A percentile compares a stretch with the other conserved stretches of the same genome.
Conservation (phyloP, 768 basidiomycete genomes). For the Auriscalpium microsporum region DNA sequence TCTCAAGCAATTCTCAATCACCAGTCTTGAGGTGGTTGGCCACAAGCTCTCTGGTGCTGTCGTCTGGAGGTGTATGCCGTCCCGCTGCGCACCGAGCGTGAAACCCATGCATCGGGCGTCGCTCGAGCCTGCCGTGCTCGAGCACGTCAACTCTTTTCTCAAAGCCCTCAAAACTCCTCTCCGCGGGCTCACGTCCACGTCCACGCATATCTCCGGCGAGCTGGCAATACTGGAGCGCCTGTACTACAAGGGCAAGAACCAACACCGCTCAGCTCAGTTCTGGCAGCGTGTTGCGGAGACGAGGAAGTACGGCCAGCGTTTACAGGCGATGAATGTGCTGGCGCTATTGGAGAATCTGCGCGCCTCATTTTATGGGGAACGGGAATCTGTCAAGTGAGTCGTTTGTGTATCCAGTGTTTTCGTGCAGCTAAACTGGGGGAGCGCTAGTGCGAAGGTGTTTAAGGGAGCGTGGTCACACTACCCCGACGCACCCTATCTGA, state of each 20-base stretch:
- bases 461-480: conserved; percentile 60
- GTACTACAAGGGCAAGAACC: conserved; percentile 76
- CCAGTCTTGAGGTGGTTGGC: no score
- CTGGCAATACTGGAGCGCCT: conserved; percentile 53
- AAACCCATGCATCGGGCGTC: conserved; percentile 14
- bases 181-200: conserved; percentile 41
- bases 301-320: conserved; percentile 38
- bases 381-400: conserved; percentile 30
- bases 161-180: conserved; percentile 50
- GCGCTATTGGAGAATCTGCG: conserved; percentile 29
- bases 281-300: conserved; percentile 61
- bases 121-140: conserved; percentile 19
- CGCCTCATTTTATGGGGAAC: conserved; percentile 42
- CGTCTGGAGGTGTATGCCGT: no score
- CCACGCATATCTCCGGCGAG: conserved; percentile 40
- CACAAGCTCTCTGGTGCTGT: no score
- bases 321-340: conserved; percentile 19
- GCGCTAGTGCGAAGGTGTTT: conserved; percentile 38
- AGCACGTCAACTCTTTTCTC: conserved; percentile 44
- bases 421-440: neutral
- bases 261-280: conserved; percentile 61
- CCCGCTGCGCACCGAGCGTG: conserved; percentile 4
- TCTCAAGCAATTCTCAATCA: no score
- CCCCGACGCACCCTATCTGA: conserved; percentile 34
- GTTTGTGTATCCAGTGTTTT: neutral